Base-by-base conservation (phyloP, 1,284 basidiomycete genomes). In the Quambalaria eucalypti region DNA sequence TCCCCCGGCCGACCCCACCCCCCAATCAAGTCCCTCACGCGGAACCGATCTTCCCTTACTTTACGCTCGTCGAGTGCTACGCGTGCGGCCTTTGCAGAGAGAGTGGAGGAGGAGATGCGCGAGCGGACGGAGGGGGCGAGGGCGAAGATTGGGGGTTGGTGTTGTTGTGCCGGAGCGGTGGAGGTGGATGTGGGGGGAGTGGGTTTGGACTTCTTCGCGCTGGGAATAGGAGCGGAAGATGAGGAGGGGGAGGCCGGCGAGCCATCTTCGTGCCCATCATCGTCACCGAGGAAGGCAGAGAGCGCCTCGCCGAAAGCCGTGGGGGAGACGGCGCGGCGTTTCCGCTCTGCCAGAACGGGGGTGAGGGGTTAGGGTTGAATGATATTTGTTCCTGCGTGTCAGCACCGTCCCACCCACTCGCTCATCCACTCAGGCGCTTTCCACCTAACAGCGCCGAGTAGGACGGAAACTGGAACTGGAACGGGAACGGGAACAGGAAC, bases 1-100 rank as follows among this genome's bases (percentile, higher is more conserved):
- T 62, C 59, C 21, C 71, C 73, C 5, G 73, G 71, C 28, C 71
- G 62, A 8, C 68, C 68, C 73, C 73, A 74, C 12, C 69, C 69
- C 23, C 65, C 66, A 44, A 74, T 74, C 31, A 74, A 69, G 36
- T 74, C 73, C 50, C 64, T 65, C 28, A 74, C 64, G 48, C 66
- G 68, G 19, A 61, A 66, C 1, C 64, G 57, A 47, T 74, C 73
- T 51, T 72, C 65, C 12, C 68, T 55, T 47, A 62, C 60, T 36
- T 61, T 64, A 21, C 64, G 63, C 44, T 73, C 61, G 46, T 68
- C 66, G 19, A 69, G 55, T 0, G 67, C 68, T 23, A 73, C 58
- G 9, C 73, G 63, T 2, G 66, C 66, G 5, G 73, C 73, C 48
- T 69, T 69, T 19, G 68, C 69, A 16, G 60, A 65, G 23, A 74